Evolutionary conservation across 768 basidiomycete species (phyloP), one percentile per base, ranked within the genome.

Genomic region (Lentinula guzmanii): DNA sequence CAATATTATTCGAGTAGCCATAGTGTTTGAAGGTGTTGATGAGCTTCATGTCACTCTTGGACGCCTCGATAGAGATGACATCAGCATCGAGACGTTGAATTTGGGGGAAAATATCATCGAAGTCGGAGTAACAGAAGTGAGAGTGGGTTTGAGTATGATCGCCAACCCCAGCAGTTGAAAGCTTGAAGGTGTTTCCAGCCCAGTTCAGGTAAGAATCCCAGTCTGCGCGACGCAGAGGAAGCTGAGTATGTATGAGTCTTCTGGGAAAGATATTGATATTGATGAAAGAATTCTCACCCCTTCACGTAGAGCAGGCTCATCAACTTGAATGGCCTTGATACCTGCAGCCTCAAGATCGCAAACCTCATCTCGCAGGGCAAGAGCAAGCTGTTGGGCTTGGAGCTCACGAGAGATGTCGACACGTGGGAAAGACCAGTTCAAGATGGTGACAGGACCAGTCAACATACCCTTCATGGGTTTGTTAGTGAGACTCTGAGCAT

Each of bases 341-440:
- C 93, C 93, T 64, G 93, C 97, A 74, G 89, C 89, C 80, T 95
- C 93, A 69, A 98, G 91, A 79, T 99, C 97, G 66, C 94, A 67
- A 65, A 99, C 97, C 76, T 99, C 97, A 71, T 98, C 97, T 67
- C 97, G 95, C 72, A 99, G 93, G 60, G 97, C 90, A 65, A 99
- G 85, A 60, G 97, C 97, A 66, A 99, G 86, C 76, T 99, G 97
- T 82, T 95, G 94, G 74, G 94, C 95, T 80, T 99, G 97, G 66
- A 95, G 76, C 78, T 98, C 96, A 72, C 93, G 92, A 59, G 90
- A 86, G 67, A 98, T 90, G 73, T 99, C 97, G 66, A 93, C 93
- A 75, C 97, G 96, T 71, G 97, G 97, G 95, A 99, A 99, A 37
- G 97, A 98, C 97, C 97, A 99, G 85, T 98, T 98, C 77, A 98